Percentiles rank a stretch among this genome's conserved stretches.
Conservation (phyloP, 2,329 filamentous ascomycete genomes). For the Phaeosphaeriaceae sp. region DNA sequence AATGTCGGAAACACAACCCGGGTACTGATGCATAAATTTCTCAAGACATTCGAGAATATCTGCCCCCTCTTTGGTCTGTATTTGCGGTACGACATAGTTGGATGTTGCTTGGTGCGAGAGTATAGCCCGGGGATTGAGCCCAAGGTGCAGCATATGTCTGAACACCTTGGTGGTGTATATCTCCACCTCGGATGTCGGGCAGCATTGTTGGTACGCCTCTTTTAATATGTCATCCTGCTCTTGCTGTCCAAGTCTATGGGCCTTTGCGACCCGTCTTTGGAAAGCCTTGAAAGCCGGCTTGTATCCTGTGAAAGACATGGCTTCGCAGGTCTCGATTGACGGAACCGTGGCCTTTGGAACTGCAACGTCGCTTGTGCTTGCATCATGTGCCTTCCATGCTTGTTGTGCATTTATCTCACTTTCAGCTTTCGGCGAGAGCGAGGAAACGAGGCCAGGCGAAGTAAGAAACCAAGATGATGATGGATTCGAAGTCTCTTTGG, state of each 20-base stretch:
- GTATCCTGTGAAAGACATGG: no score
- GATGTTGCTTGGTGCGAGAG: constrained; percentile 4
- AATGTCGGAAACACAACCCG: constrained; percentile 6
- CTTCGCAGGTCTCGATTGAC: background rate
- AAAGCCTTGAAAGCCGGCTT: background rate
- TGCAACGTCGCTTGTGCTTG: background rate
- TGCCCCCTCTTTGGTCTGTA: constrained; percentile 14
- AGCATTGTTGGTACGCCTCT: constrained; percentile 12
- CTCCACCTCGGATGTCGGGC: constrained; percentile 12
- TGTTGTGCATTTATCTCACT: background rate
- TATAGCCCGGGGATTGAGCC: constrained; percentile 15
- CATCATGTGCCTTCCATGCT: background rate
- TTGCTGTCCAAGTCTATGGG: background rate
- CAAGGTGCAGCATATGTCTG: constrained; percentile 13
- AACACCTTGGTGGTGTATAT: constrained; percentile 17
- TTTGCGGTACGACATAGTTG: constrained; percentile 12
- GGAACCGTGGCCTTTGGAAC: background rate
- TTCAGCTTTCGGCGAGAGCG: constrained; percentile 6
- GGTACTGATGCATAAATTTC: constrained; percentile 4
- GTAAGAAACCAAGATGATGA: background rate
- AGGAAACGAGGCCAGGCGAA: constrained; percentile 3
- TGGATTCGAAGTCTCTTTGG: background rate
- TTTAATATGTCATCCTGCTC: background rate
- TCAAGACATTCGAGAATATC: constrained; percentile 22
- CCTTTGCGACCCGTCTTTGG: constrained; percentile 1